Conservation (phyloP, 2,329 filamentous ascomycete species). For the Trichoderma sp. region DNA sequence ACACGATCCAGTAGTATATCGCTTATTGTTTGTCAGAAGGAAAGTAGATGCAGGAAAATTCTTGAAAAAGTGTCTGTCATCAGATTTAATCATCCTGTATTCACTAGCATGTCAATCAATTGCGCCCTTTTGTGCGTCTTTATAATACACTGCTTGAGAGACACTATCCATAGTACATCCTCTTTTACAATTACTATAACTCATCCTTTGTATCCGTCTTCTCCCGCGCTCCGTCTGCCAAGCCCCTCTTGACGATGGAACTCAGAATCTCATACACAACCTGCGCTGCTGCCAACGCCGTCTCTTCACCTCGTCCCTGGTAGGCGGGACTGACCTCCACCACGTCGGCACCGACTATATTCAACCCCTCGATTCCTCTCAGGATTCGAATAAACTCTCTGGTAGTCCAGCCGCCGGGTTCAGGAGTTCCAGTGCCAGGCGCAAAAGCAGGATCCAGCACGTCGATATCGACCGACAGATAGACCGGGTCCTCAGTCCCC, state of each 20-base stretch:
- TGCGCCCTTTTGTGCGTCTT: background rate
- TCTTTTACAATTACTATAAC: slow-evolving; percentile 35
- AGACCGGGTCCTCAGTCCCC: slow-evolving; percentile 76
- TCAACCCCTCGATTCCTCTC: slow-evolving; percentile 77
- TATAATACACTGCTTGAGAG: background rate
- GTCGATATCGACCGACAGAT: slow-evolving; percentile 80
- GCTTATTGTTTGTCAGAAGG: too few species aligned
- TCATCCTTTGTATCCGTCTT: slow-evolving; percentile 41
- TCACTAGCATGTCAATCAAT: background rate
- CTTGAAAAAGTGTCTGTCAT: background rate
- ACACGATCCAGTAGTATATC: too few species aligned
- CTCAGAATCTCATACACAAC: slow-evolving; percentile 85
- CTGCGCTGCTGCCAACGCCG: slow-evolving; percentile 80
- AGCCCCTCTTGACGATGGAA: slow-evolving; percentile 63
- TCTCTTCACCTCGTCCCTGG: slow-evolving; percentile 77
- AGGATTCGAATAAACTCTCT: slow-evolving; percentile 83
- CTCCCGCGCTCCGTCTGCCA: slow-evolving; percentile 42
- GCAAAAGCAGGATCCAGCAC: slow-evolving; percentile 70
- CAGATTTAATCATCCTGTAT: background rate
- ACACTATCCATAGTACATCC: background rate
- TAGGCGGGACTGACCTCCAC: slow-evolving; percentile 81
- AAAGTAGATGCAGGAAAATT: too few species aligned
- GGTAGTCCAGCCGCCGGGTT: slow-evolving; percentile 89
- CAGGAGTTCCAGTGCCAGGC: slow-evolving; percentile 83
- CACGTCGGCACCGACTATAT: slow-evolving; percentile 85